These are phyloP conservation scores for Dalbergia cultrata DNA, from an alignment of 306 rosid genomes.

Conservation along the genomic window DNA sequence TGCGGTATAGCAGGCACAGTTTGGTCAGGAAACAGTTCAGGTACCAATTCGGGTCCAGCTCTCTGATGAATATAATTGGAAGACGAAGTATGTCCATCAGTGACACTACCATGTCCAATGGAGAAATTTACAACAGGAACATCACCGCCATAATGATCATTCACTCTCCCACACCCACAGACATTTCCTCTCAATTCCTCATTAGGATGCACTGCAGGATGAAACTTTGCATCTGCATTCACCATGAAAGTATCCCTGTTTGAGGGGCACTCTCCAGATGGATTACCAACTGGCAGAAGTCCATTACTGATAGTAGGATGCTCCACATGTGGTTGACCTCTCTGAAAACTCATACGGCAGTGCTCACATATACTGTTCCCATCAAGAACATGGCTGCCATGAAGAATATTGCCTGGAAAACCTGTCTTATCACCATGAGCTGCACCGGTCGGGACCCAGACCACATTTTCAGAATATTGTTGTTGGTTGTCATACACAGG, in stretches of 20 bases:
- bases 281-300: slow-evolving; percentile 58
- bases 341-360: slow-evolving; percentile 73
- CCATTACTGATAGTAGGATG: slow-evolving; percentile 70
- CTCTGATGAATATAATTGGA: slow-evolving; percentile 66
- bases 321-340: slow-evolving; percentile 74
- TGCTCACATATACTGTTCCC: slow-evolving; percentile 83
- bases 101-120: slow-evolving; percentile 60
- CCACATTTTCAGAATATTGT: slow-evolving; percentile 79
- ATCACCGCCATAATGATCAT: slow-evolving; percentile 73
- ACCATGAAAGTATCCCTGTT: slow-evolving; percentile 62
- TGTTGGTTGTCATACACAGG: slow-evolving; percentile 76
- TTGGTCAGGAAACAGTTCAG: slow-evolving; percentile 75
- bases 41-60: slow-evolving; percentile 71
- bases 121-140: slow-evolving; percentile 68
- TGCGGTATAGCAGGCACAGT: slow-evolving; percentile 64
- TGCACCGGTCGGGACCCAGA: slow-evolving; percentile 71
- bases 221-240: slow-evolving; percentile 80
- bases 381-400: slow-evolving; percentile 66
- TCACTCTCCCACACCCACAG: slow-evolving; percentile 68
- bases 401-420: slow-evolving; percentile 76
- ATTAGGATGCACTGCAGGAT: slow-evolving; percentile 63
- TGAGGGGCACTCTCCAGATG: slow-evolving; percentile 71
- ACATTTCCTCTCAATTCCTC: slow-evolving; percentile 70
- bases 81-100: slow-evolving; percentile 62
- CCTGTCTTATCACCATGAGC: slow-evolving; percentile 69